phyloP scores from a whole-genome alignment of 2,329 filamentous ascomycete genomes.

The Daldinia eschscholtzii region DNA sequence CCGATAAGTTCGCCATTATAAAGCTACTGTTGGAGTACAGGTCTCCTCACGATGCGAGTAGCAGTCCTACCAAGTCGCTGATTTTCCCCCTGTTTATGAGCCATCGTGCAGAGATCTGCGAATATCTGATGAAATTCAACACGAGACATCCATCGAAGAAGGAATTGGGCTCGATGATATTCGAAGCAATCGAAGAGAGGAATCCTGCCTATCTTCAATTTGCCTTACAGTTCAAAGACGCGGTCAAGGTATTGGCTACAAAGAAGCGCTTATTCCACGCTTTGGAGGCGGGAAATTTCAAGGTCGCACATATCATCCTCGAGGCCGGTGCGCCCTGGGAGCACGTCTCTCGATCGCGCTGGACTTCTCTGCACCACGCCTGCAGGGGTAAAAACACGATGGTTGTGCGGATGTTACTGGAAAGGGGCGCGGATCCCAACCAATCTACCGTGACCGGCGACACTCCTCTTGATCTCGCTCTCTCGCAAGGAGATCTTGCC shows the following conservation, averaged over 20 bases:
- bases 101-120: not conserved
- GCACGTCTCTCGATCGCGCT: not conserved
- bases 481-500: not conserved
- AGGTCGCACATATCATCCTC: constrained; percentile 12
- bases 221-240: constrained; percentile 12
- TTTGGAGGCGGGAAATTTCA: not conserved
- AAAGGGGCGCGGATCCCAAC: constrained; percentile 11
- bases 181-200: not conserved
- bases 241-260: not conserved
- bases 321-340: constrained; percentile 15
- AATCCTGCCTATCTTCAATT: constrained; percentile 8
- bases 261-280: constrained; percentile 7
- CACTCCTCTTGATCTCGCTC: not conserved
- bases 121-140: constrained; percentile 6
- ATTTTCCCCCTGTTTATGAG: constrained; percentile 7
- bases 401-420: constrained; percentile 8
- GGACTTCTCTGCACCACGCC: constrained; percentile 12
- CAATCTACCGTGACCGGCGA: not conserved
- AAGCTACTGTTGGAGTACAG: constrained; percentile 14
- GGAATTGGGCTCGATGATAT: constrained; percentile 4
- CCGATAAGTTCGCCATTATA: not conserved
- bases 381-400: not conserved
- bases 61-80: not conserved
- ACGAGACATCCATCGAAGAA: not conserved
- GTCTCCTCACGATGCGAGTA: not conserved